These are phyloP conservation scores for Mycosarcoma mackinlayi DNA, from an alignment of 1,284 basidiomycete genomes.

Conservation along the genomic window DNA sequence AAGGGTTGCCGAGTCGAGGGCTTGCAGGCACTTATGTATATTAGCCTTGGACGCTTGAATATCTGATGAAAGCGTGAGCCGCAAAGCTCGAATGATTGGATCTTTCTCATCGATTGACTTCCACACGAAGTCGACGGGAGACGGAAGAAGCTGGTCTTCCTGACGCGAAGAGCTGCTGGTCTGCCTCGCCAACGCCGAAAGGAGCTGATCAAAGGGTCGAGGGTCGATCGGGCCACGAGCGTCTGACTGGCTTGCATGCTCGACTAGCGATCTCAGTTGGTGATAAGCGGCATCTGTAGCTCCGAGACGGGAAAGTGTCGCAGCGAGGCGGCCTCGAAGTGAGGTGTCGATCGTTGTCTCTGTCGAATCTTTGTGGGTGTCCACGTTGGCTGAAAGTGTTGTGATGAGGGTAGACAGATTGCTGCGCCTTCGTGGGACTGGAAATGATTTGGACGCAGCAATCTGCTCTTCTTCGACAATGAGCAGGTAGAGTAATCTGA, in stretches of 20 bases:
- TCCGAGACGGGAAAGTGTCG: constrained; percentile 21
- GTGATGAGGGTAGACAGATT: constrained; percentile 5
- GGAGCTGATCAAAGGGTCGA: constrained; percentile 43
- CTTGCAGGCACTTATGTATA: constrained; percentile 32
- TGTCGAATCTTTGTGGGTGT: not conserved
- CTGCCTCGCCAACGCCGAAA: constrained; percentile 30
- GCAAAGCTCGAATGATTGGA: constrained; percentile 33
- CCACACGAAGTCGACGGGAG: constrained; percentile 22
- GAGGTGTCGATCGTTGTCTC: constrained; percentile 8
- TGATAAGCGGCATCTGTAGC: constrained; percentile 18
- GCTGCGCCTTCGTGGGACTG: constrained; percentile 3
- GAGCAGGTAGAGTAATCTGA: constrained; percentile 37
- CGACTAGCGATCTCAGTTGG: constrained; percentile 9
- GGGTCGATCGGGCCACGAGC: constrained; percentile 16
- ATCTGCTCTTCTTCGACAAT: constrained; percentile 40
- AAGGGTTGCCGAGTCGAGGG: constrained; percentile 30
- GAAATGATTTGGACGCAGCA: constrained; percentile 11
- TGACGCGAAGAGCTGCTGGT: not conserved
- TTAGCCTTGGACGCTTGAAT: constrained; percentile 26
- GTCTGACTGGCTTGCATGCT: not conserved
- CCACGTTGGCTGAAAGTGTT: constrained; percentile 8
- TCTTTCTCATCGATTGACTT: constrained; percentile 10
- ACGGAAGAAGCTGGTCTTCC: constrained; percentile 17
- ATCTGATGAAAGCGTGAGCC: constrained; percentile 20
- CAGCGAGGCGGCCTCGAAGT: constrained; percentile 33